These are phyloP conservation scores for Castanea crenata DNA, from an alignment of 306 rosid genomes.

Conservation along the genomic window DNA sequence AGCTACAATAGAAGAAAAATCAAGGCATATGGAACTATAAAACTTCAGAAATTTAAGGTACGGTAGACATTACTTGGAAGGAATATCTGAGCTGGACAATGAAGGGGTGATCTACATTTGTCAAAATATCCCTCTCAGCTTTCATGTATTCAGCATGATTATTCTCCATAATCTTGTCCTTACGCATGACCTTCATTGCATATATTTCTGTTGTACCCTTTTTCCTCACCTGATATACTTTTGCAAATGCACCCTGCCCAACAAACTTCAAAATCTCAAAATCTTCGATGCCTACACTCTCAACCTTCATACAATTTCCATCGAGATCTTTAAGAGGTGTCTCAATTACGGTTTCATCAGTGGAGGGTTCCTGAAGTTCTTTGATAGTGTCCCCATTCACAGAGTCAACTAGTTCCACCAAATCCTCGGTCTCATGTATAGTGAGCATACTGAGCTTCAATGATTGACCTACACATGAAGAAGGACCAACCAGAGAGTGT, in stretches of 20 bases:
- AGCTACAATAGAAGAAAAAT: neutral
- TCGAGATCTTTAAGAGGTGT: conserved; percentile 36
- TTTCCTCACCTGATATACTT: conserved; percentile 90
- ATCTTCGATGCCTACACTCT: conserved; percentile 70
- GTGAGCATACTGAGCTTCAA: conserved; percentile 76
- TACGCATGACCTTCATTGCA: conserved; percentile 99
- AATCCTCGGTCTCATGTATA: conserved; percentile 54
- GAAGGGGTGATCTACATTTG: conserved; percentile 82
- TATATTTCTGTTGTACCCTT: conserved; percentile 86
- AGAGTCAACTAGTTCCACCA: conserved; percentile 40
- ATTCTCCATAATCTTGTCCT: conserved; percentile 95
- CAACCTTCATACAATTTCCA: conserved; percentile 31
- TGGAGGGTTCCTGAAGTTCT: conserved; percentile 41
- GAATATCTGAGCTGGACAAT: conserved; percentile 93
- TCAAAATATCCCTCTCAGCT: conserved; percentile 92
- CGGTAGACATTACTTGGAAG: conserved; percentile 64
- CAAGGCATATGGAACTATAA: neutral
- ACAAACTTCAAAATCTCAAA: conserved; percentile 95
- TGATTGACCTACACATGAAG: conserved; percentile 69
- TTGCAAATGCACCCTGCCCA: conserved; percentile 97
- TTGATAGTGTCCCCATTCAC: conserved; percentile 26
- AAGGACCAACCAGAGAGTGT: conserved; percentile 95
- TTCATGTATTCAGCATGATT: conserved; percentile 96
- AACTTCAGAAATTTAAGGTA: neutral
- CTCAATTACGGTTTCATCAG: conserved; percentile 21